Evolutionary conservation across 1,139 yeast species (phyloP).

Genomic region (Taiozyma sp.): DNA sequence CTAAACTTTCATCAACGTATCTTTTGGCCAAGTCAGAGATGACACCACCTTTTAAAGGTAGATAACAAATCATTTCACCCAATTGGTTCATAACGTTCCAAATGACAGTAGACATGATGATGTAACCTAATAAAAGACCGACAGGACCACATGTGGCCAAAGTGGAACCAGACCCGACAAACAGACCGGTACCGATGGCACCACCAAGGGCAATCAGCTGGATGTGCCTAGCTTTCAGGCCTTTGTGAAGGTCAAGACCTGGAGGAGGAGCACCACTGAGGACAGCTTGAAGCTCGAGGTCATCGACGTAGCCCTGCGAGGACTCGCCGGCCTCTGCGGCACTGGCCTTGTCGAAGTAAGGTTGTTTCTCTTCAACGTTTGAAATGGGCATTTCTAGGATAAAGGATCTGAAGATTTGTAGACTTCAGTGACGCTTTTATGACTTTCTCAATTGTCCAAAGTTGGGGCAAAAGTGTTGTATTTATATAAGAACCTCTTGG

Average conservation of each 20-base stretch:
- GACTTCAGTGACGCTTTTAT: no score
- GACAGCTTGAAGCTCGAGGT: slow-evolving; percentile 5
- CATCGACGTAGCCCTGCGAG: slow-evolving; percentile 30
- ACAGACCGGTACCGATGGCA: slow-evolving; percentile 50
- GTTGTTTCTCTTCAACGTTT: slow-evolving; percentile 4
- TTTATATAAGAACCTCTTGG: not conserved
- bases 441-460: not conserved
- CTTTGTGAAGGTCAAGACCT: slow-evolving; percentile 17
- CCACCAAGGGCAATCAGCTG: slow-evolving; percentile 57
- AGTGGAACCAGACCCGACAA: slow-evolving; percentile 45
- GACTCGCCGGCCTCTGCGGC: slow-evolving; percentile 5
- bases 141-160: slow-evolving; percentile 48
- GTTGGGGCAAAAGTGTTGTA: not conserved
- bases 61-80: slow-evolving; percentile 58
- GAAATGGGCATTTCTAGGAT: not conserved
- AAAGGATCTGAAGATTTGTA: no score
- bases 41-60: slow-evolving; percentile 48
- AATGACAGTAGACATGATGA: slow-evolving; percentile 46
- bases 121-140: slow-evolving; percentile 41
- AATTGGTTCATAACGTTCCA: slow-evolving; percentile 54
- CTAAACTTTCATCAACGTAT: slow-evolving; percentile 63
- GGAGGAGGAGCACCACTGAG: not conserved
- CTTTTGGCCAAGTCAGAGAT: slow-evolving; percentile 48
- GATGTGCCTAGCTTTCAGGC: slow-evolving; percentile 44
- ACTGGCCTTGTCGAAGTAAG: not conserved